Conservation (phyloP, 1,284 basidiomycete genomes). For the Phylloboletellus chloephorus region DNA sequence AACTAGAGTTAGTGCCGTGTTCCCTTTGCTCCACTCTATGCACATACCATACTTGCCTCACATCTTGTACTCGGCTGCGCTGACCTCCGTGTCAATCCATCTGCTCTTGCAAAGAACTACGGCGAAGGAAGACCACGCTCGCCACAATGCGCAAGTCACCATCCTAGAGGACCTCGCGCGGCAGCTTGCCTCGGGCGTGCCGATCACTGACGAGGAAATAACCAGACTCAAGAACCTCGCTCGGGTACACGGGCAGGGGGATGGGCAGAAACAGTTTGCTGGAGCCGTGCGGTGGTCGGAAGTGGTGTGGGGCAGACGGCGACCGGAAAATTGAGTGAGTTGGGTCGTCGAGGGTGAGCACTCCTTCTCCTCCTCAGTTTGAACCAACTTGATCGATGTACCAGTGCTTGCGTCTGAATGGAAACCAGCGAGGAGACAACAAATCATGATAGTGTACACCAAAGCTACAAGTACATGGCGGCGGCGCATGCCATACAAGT, state of each 20-base stretch:
- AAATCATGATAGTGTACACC: conserved; percentile 6
- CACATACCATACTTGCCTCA: conserved; percentile 42
- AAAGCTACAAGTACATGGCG: conserved; percentile 5
- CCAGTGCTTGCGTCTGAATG: not conserved
- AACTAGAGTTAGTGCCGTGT: no score
- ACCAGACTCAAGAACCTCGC: conserved; percentile 45
- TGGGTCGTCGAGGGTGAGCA: no score
- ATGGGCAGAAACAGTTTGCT: conserved; percentile 6
- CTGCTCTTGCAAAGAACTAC: conserved; percentile 46
- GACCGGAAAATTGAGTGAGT: conserved; percentile 11
- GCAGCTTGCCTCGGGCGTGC: conserved; percentile 41
- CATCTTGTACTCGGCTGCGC: conserved; percentile 51
- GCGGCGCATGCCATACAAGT: conserved; percentile 4
- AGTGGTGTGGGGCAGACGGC: conserved; percentile 23
- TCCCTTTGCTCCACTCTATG: conserved; percentile 13
- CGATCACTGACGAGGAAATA: conserved; percentile 44
- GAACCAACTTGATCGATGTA: no score
- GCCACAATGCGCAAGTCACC: conserved; percentile 49
- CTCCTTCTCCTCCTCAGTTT: no score
- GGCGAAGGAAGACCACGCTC: conserved; percentile 45
- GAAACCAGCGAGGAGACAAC: not conserved
- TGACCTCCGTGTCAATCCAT: conserved; percentile 60
- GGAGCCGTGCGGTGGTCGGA: conserved; percentile 27
- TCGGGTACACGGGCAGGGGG: conserved; percentile 26
- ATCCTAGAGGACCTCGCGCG: conserved; percentile 51